phyloP scores from a whole-genome alignment of 768 basidiomycete species.

The Leccinum rimulosum region DNA sequence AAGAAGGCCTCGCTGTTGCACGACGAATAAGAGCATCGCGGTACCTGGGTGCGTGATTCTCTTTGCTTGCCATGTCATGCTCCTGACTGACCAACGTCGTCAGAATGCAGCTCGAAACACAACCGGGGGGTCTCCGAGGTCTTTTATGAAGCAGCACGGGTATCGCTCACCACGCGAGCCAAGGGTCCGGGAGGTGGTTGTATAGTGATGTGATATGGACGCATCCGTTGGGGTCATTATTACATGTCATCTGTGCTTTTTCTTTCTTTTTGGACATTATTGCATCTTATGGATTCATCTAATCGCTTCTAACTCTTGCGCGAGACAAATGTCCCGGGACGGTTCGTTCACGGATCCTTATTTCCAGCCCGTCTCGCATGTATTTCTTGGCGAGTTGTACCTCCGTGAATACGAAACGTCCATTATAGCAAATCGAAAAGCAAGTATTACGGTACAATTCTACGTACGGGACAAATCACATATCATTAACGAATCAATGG shows the following conservation, averaged over 20 bases:
- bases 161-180: slow-evolving; percentile 72
- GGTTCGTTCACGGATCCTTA: background rate
- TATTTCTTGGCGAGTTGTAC: slow-evolving; percentile 14
- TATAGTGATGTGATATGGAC: slow-evolving; percentile 51
- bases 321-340: background rate
- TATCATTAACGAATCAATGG: slow-evolving; percentile 27
- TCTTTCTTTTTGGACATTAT: slow-evolving; percentile 5
- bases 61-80: background rate
- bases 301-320: slow-evolving; percentile 16
- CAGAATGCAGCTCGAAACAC: slow-evolving; percentile 97
- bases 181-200: slow-evolving; percentile 61
- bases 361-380: slow-evolving; percentile 1
- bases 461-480: slow-evolving; percentile 4
- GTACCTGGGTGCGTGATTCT: slow-evolving; percentile 72
- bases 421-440: slow-evolving; percentile 27
- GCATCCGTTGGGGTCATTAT: background rate
- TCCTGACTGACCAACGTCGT: background rate
- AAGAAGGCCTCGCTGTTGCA: slow-evolving; percentile 86
- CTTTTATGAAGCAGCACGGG: slow-evolving; percentile 87
- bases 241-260: background rate
- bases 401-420: slow-evolving; percentile 9
- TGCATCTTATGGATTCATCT: slow-evolving; percentile 20
- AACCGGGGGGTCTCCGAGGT: slow-evolving; percentile 94
- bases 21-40: slow-evolving; percentile 89
- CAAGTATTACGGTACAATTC: slow-evolving; percentile 28